Conservation (phyloP, 345 rosid species). For the Euphorbia lathyris region DNA sequence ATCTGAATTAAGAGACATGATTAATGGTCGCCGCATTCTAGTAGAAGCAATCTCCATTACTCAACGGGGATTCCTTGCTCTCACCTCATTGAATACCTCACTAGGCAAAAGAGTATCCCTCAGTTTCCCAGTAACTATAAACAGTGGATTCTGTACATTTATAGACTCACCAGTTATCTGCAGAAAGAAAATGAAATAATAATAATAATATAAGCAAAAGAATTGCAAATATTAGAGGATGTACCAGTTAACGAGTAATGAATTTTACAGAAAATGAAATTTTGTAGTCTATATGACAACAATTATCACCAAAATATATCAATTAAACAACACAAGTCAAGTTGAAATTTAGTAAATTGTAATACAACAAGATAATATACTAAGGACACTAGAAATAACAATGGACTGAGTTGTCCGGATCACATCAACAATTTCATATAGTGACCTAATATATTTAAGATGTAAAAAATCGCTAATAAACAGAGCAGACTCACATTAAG, state of each 20-base stretch:
- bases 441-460: too few species aligned
- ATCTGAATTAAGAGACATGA: conserved; percentile 16
- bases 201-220: neutral
- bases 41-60: conserved; percentile 25
- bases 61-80: conserved; percentile 20
- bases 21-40: conserved; percentile 14
- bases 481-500: too few species aligned
- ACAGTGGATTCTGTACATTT: conserved; percentile 40
- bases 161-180: conserved; percentile 46
- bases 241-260: neutral
- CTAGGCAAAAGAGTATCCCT: conserved; percentile 36
- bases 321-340: neutral
- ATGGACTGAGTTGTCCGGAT: too few species aligned
- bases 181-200: conserved; percentile 6
- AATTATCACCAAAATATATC: neutral
- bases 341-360: neutral
- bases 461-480: too few species aligned
- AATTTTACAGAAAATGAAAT: neutral
- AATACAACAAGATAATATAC: neutral
- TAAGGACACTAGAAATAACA: neutral
- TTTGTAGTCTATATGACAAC: neutral
- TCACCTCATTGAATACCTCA: conserved; percentile 32
- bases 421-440: too few species aligned
- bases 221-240: neutral
- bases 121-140: conserved; percentile 35